phyloP scores from a whole-genome alignment of 2,329 filamentous ascomycete genomes.

The Pseudogymnoascus sp. region DNA sequence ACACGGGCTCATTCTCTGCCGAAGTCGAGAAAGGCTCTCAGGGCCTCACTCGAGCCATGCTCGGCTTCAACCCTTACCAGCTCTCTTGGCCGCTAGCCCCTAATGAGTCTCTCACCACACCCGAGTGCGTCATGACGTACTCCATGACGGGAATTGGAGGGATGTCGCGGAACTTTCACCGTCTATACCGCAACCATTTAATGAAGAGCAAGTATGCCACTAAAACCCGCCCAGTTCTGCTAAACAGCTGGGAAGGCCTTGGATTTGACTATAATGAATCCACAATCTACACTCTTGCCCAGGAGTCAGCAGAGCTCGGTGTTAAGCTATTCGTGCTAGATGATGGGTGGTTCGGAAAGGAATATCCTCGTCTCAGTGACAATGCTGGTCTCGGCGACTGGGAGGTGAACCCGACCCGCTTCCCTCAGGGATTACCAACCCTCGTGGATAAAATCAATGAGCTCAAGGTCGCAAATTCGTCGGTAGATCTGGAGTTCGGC shows the following conservation, averaged over 20 bases:
- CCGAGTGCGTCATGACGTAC: conserved; percentile 55
- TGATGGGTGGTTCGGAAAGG: conserved; percentile 59
- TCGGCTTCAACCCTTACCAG: conserved; percentile 53
- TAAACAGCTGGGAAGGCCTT: conserved; percentile 60
- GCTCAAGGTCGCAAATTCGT: conserved; percentile 10
- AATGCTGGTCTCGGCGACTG: background rate
- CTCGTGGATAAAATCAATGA: background rate
- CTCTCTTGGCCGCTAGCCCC: conserved; percentile 48
- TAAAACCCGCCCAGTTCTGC: conserved; percentile 43
- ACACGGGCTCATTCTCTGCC: conserved; percentile 53
- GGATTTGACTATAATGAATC: conserved; percentile 49
- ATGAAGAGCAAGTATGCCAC: conserved; percentile 47
- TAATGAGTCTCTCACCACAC: conserved; percentile 49
- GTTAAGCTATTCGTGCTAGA: conserved; percentile 57
- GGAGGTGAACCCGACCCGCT: background rate
- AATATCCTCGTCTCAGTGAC: conserved; percentile 35
- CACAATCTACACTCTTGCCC: conserved; percentile 45
- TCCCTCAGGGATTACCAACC: background rate
- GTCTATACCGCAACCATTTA: conserved; percentile 52
- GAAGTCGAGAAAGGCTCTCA: conserved; percentile 55
- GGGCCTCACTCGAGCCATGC: conserved; percentile 48
- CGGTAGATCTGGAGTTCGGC: conserved; percentile 47
- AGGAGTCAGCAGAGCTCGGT: conserved; percentile 48
- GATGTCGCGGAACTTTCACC: conserved; percentile 54
- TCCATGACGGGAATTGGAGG: conserved; percentile 49